phyloP scores from a whole-genome alignment of 768 basidiomycete species.

The Lyophyllum semitale region DNA sequence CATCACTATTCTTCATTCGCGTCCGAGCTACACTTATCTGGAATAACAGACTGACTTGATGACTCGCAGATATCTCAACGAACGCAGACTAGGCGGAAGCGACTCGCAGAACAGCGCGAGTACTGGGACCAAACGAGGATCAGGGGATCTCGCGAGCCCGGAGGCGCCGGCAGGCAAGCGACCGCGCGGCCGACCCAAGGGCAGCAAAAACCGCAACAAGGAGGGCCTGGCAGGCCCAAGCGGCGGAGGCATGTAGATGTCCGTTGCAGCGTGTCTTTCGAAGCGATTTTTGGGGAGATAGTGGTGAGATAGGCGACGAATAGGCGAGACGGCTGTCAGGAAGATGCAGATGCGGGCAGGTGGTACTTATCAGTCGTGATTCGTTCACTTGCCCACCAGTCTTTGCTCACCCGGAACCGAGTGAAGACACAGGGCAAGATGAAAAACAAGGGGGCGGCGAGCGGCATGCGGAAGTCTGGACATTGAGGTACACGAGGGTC shows the following conservation, averaged over 20 bases:
- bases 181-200: conserved; percentile 68
- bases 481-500: not conserved
- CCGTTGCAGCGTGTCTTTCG: not conserved
- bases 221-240: conserved; percentile 4
- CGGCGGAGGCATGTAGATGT: conserved; percentile 9
- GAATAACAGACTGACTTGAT: not conserved
- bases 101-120: conserved; percentile 24
- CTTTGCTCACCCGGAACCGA: not conserved
- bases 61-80: conserved; percentile 54
- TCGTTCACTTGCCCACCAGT: not conserved
- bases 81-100: conserved; percentile 59
- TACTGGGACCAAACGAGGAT: conserved; percentile 29
- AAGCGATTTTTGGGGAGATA: not conserved
- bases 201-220: conserved; percentile 59
- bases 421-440: not conserved
- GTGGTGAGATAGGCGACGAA: not conserved
- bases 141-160: conserved; percentile 16
- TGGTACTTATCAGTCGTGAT: not conserved
- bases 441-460: not conserved
- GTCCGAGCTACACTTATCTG: not conserved
- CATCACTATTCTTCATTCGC: not conserved
- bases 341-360: not conserved
- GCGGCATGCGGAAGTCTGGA: not conserved
- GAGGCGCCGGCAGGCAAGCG: conserved; percentile 43
- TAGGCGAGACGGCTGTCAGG: not conserved